Percentiles rank a stretch among this genome's conserved stretches.
phyloP scores from a whole-genome alignment of 2,329 filamentous ascomycete genomes.

The Teratosphaeriaceae sp. region DNA sequence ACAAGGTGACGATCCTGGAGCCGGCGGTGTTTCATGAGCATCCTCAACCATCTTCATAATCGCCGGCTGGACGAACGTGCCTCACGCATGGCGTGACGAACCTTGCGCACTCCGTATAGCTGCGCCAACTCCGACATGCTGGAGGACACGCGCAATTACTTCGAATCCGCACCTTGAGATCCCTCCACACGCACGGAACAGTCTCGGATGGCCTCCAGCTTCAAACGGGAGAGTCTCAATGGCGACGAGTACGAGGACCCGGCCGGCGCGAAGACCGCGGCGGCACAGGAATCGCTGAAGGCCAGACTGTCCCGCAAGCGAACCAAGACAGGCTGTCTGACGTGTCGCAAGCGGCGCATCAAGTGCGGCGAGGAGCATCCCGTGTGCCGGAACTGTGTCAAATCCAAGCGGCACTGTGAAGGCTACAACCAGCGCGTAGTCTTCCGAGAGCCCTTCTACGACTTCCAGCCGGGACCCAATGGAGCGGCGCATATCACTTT shows the following conservation, averaged over 20 bases:
- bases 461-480: conserved; percentile 45
- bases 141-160: not conserved
- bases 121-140: not conserved
- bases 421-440: conserved; percentile 76
- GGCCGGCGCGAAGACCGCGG: conserved; percentile 13
- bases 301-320: conserved; percentile 46
- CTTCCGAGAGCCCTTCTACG: conserved; percentile 67
- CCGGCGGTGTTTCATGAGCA: no score
- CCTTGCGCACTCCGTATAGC: not conserved
- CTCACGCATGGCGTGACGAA: no score
- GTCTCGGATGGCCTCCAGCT: conserved; percentile 5
- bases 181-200: not conserved
- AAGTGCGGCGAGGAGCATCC: conserved; percentile 92
- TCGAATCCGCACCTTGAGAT: not conserved
- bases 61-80: no score
- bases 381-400: conserved; percentile 76
- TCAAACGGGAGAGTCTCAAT: not conserved
- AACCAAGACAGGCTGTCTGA: conserved; percentile 90
- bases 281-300: conserved; percentile 23
- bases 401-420: conserved; percentile 76
- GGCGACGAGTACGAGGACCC: not conserved
- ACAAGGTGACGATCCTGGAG: not conserved
- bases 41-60: not conserved
- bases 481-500: conserved; percentile 32
- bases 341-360: conserved; percentile 89